Evolutionary conservation across 2,329 filamentous ascomycete genomes (phyloP).

Genomic region (Neofusicoccum sp.): DNA sequence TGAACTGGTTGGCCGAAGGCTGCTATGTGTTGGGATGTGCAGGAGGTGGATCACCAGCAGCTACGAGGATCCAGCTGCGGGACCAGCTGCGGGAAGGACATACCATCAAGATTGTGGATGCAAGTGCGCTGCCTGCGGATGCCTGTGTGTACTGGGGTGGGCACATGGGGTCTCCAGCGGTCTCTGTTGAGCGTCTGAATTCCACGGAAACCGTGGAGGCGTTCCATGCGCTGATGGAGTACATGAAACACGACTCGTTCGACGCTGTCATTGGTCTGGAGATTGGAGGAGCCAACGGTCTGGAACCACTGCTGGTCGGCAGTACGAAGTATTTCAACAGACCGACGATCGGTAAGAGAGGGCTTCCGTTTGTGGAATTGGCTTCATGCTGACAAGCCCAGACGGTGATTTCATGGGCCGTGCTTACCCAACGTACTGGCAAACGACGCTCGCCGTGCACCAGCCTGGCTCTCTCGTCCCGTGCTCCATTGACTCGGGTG

Average conservation of each 20-base stretch:
- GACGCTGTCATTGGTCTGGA: constrained; percentile 45
- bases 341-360: constrained; percentile 17
- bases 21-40: constrained; percentile 54
- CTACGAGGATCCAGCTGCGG: constrained; percentile 47
- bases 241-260: constrained; percentile 33
- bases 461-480: constrained; percentile 16
- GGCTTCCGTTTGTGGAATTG: background rate
- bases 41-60: constrained; percentile 52
- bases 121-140: constrained; percentile 47
- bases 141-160: constrained; percentile 51
- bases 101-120: constrained; percentile 45
- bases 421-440: constrained; percentile 20
- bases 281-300: constrained; percentile 52
- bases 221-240: constrained; percentile 42
- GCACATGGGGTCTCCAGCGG: constrained; percentile 47
- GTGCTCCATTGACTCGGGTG: constrained; percentile 17
- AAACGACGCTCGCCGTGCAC: constrained; percentile 20
- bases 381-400: constrained; percentile 3
- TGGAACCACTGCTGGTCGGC: constrained; percentile 27
- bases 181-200: constrained; percentile 46
- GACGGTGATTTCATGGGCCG: constrained; percentile 18
- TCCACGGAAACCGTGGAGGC: constrained; percentile 44
- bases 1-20: constrained; percentile 50
- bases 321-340: constrained; percentile 30
- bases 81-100: constrained; percentile 44